These are phyloP conservation scores for Solanum pinnatisectum DNA, from an alignment of 257 asterid species.

Conservation along the genomic window DNA sequence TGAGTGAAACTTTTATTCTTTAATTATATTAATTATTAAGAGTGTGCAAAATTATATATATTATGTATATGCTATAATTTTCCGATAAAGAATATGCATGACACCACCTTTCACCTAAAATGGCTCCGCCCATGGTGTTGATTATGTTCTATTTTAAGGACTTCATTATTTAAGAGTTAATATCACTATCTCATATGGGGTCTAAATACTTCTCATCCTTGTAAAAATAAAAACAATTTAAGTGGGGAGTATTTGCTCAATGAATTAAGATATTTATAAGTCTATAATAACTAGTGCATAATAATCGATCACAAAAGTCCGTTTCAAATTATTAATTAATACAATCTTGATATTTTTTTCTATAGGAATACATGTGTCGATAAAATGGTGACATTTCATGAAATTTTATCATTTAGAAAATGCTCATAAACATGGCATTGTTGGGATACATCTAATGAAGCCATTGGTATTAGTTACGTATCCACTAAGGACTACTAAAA, in stretches of 20 bases:
- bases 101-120: not conserved
- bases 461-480: not conserved
- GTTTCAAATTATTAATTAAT: not conserved
- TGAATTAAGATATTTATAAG: not conserved
- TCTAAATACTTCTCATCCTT: not conserved
- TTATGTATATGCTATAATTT: not conserved
- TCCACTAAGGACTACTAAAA: not conserved
- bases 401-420: not conserved
- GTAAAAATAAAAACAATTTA: not conserved
- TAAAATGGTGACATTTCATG: not conserved
- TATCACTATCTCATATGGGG: not conserved
- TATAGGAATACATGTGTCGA: not conserved
- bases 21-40: not conserved
- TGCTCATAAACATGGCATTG: not conserved
- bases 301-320: not conserved
- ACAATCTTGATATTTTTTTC: not conserved
- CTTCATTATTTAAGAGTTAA: not conserved
- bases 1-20: rapidly evolving
- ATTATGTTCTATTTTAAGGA: not conserved
- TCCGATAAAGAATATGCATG: not conserved
- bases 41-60: not conserved
- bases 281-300: not conserved
- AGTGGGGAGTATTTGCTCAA: not conserved
- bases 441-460: not conserved
- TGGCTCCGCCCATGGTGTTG: too few relatives aligned